Conservation (phyloP, 345 rosid genomes). For the Diplotaxis tenuifolia region DNA sequence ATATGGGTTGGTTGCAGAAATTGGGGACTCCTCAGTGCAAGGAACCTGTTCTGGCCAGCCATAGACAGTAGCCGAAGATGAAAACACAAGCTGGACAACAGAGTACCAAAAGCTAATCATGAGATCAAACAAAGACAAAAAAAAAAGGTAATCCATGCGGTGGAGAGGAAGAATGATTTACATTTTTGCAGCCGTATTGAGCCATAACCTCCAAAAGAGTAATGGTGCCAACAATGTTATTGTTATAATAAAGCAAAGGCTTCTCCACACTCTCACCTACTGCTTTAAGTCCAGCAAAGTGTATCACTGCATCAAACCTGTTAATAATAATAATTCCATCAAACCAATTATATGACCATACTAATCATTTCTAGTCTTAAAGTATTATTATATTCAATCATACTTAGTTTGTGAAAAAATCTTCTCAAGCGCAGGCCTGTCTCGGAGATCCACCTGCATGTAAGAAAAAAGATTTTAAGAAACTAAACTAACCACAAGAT, state of each 20-base stretch:
- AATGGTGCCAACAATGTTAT: conserved; percentile 84
- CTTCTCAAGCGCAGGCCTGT: conserved; percentile 73
- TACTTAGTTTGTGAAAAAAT: conserved; percentile 70
- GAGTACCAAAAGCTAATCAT: conserved; percentile 26
- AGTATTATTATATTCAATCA: background rate
- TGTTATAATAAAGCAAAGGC: conserved; percentile 75
- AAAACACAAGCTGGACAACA: conserved; percentile 81
- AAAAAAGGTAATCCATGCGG: conserved; percentile 14
- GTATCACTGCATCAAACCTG: conserved; percentile 96
- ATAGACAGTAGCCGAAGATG: conserved; percentile 96
- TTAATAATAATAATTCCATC: conserved; percentile 14
- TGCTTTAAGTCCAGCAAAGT: conserved; percentile 97
- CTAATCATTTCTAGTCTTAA: conserved; percentile 2
- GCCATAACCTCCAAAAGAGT: conserved; percentile 81
- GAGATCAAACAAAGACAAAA: conserved; percentile 22
- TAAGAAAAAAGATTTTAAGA: background rate
- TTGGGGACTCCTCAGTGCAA: conserved; percentile 83
- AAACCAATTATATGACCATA: conserved; percentile 22
- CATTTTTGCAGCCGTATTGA: conserved; percentile 84
- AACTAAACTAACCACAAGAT: background rate
- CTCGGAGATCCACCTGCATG: conserved; percentile 81
- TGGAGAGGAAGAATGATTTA: conserved; percentile 25
- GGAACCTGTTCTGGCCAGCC: conserved; percentile 97
- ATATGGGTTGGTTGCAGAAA: conserved; percentile 78
- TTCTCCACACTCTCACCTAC: conserved; percentile 95